Percentiles rank a stretch among this genome's conserved stretches.
phyloP scores from a whole-genome alignment of 2,329 filamentous ascomycete genomes.

The Talaromyces sp. region DNA sequence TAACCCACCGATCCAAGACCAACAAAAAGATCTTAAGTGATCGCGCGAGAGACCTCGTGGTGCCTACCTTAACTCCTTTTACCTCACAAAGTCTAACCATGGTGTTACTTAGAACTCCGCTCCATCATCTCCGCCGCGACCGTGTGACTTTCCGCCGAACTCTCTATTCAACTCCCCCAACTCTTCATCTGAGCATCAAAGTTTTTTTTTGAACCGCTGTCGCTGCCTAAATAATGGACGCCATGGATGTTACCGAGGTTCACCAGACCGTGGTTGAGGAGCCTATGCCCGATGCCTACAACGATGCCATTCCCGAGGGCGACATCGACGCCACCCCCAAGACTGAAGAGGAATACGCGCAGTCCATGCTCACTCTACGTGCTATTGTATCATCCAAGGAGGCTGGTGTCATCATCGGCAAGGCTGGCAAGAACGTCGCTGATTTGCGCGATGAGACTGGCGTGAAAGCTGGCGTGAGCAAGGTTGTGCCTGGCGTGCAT shows the following conservation, averaged over 20 bases:
- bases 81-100: constrained; percentile 15
- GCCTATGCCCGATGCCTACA: constrained; percentile 63
- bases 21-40: background rate
- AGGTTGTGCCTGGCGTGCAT: constrained; percentile 96
- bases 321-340: constrained; percentile 81
- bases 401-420: constrained; percentile 98
- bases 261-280: constrained; percentile 61
- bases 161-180: constrained; percentile 8
- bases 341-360: constrained; percentile 95
- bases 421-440: constrained; percentile 96
- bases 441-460: constrained; percentile 96
- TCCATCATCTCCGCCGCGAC: constrained; percentile 18
- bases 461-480: constrained; percentile 97
- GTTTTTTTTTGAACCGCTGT: constrained; percentile 28
- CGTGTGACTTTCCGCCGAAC: constrained; percentile 16
- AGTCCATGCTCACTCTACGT: constrained; percentile 88
- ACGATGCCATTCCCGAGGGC: constrained; percentile 64
- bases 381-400: constrained; percentile 99
- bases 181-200: constrained; percentile 15
- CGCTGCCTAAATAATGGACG: constrained; percentile 22
- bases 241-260: constrained; percentile 65
- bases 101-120: constrained; percentile 10
- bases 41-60: background rate
- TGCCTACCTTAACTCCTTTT: constrained; percentile 13
- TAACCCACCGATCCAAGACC: background rate